A percentile compares a stretch with the other conserved stretches of the same genome.
These are phyloP conservation scores for Clonostachys solani DNA, from an alignment of 2,329 filamentous ascomycete genomes.

Conservation along the genomic window DNA sequence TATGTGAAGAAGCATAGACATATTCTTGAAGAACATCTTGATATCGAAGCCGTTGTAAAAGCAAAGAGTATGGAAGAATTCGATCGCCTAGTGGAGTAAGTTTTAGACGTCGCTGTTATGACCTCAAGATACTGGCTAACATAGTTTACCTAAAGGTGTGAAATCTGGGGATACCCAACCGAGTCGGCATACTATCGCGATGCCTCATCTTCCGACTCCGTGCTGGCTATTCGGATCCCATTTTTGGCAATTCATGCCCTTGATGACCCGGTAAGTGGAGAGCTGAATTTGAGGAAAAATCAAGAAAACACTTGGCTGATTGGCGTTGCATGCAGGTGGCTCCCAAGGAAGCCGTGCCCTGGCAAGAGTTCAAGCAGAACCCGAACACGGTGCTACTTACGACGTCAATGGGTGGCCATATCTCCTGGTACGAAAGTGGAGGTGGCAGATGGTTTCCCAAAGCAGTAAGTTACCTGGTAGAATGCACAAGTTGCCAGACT, in stretches of 20 bases:
- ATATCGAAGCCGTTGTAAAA: slow-evolving; percentile 62
- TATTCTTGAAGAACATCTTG: slow-evolving; percentile 65
- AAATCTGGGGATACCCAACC: slow-evolving; percentile 90
- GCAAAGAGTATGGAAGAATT: slow-evolving; percentile 85
- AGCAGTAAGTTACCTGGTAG: slow-evolving; percentile 54
- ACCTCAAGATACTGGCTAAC: not conserved
- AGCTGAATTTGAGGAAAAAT: not conserved
- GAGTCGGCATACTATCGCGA: slow-evolving; percentile 93
- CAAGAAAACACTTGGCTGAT: not conserved
- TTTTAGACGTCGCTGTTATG: slow-evolving; percentile 12
- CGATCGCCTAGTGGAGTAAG: slow-evolving; percentile 62
- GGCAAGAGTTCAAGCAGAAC: slow-evolving; percentile 75
- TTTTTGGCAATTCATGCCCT: slow-evolving; percentile 79
- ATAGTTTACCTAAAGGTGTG: slow-evolving; percentile 41
- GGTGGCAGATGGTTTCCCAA: slow-evolving; percentile 87
- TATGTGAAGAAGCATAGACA: slow-evolving; percentile 71
- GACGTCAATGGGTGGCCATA: slow-evolving; percentile 83
- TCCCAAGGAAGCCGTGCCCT: slow-evolving; percentile 71
- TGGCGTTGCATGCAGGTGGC: slow-evolving; percentile 58
- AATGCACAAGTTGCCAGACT: not conserved
- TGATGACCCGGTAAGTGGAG: slow-evolving; percentile 74
- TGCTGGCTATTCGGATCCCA: slow-evolving; percentile 76
- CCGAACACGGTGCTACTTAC: slow-evolving; percentile 83
- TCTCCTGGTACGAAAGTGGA: slow-evolving; percentile 86
- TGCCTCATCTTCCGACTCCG: slow-evolving; percentile 76